Evolutionary conservation across 306 rosid genomes (phyloP), one percentile per base, ranked within the genome.

Genomic region (Lathyrus oleraceus): DNA sequence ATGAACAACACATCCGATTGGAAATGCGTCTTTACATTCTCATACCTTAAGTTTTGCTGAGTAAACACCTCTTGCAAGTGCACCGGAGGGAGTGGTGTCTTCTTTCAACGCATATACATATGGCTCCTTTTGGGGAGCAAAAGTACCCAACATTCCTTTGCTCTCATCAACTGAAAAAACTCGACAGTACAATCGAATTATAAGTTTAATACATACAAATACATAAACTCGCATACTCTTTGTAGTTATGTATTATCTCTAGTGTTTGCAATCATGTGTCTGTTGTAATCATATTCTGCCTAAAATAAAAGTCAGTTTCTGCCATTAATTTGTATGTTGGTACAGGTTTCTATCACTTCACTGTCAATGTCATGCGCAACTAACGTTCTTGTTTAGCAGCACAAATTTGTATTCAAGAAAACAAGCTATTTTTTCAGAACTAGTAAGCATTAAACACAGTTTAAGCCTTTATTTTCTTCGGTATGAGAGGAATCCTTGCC

Each of bases 81-180:
- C 77, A 43, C 98, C 97, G 5, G 89, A 85, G 13, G 98, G 98
- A 78, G 98, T 85, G 23, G 84, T 87, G 63, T 94, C 98, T 83
- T 94, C 98, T 16, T 94, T 90, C 85, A 94, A 83, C 38, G 85
- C 78, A 64, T 85, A 75, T 36, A 74, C 88, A 66, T 88, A 88
- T 2, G 89, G 90, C 15, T 88, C 97, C 67, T 67, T 82, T 5
- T 83, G 87, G 54, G 98, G 98, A 62, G 97, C 97, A 77, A 94
- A 94, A 36, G 98, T 88, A 47, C 98, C 97, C 82, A 94, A 61
- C 98, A 94, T 94, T 77, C 97, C 97, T 75, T 83, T 74, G 78
- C 85, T 88, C 59, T 86, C 88, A 69, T 94, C 96, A 79, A 94
- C 98, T 94, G 85, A 80, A 61, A 79, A 62, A 62, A 11, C 16